phyloP scores from a whole-genome alignment of 2,329 filamentous ascomycete genomes.

The Tolypocladium cylindrosporum region DNA sequence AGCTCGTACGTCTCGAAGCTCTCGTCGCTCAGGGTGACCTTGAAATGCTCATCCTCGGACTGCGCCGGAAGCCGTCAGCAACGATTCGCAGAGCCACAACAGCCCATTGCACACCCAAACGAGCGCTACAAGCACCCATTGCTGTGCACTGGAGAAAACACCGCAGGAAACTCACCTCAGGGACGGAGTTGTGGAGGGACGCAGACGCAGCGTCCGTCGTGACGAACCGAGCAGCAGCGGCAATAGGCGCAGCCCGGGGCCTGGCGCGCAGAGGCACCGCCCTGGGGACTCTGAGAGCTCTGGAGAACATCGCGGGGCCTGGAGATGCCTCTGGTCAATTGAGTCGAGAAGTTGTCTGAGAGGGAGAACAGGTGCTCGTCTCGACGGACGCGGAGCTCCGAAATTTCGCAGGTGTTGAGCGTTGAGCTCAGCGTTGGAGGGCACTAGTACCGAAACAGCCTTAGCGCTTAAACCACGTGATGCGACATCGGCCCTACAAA shows the following conservation, averaged over 20 bases:
- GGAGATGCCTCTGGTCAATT: constrained; percentile 22
- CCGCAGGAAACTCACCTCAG: constrained; percentile 29
- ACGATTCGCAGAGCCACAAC: background rate
- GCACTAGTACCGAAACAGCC: constrained; percentile 16
- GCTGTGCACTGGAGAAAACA: background rate
- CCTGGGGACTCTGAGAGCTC: constrained; percentile 53
- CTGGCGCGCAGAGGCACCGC: constrained; percentile 47
- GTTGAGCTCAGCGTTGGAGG: constrained; percentile 30
- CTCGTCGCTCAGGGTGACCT: constrained; percentile 89
- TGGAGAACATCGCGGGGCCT: constrained; percentile 54
- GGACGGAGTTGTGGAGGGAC: constrained; percentile 68
- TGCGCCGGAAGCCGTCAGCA: constrained; percentile 26
- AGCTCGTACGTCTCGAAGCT: constrained; percentile 99
- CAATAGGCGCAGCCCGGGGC: constrained; percentile 28
- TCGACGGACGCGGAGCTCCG: constrained; percentile 24
- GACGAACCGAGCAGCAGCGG: constrained; percentile 59
- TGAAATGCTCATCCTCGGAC: constrained; percentile 92
- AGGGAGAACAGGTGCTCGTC: constrained; percentile 18
- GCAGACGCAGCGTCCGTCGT: constrained; percentile 93
- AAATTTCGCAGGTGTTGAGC: constrained; percentile 34
- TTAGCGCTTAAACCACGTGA: constrained; percentile 17
- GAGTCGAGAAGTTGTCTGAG: constrained; percentile 15
- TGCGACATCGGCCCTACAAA: background rate
- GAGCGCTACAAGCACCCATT: background rate
- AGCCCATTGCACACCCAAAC: background rate